A percentile compares a stretch with the other conserved stretches of the same genome.
Conservation (phyloP, 2,329 filamentous ascomycete genomes). For the Aspergillus pseudoglaucus region DNA sequence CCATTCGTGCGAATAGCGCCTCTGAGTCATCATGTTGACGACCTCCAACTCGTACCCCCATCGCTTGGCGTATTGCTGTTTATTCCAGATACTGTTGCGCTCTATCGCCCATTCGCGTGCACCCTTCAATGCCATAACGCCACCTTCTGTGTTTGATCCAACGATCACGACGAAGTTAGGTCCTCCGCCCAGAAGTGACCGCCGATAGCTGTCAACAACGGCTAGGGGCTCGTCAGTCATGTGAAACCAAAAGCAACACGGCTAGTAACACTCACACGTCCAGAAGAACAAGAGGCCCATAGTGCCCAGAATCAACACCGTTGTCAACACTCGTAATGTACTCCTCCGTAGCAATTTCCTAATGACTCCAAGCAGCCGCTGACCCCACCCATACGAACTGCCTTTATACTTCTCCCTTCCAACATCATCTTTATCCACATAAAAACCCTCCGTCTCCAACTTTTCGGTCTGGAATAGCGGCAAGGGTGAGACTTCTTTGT, state of each 20-base stretch:
- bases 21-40: conserved; percentile 98
- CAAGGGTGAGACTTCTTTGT: conserved; percentile 71
- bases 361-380: conserved; percentile 27
- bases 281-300: conserved; percentile 61
- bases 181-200: conserved; percentile 71
- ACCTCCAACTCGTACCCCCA: conserved; percentile 97
- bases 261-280: conserved; percentile 55
- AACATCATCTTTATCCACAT: conserved; percentile 68
- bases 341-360: conserved; percentile 53
- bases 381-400: conserved; percentile 10
- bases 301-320: conserved; percentile 47
- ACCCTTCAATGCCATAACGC: conserved; percentile 99
- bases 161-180: conserved; percentile 90
- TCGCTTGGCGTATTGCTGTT: conserved; percentile 73
- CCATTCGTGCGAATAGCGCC: conserved; percentile 98
- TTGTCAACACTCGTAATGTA: conserved; percentile 53
- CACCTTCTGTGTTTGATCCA: conserved; percentile 87
- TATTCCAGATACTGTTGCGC: conserved; percentile 90
- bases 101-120: conserved; percentile 97
- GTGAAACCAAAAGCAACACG: conserved; percentile 3
- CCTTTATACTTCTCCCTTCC: conserved; percentile 44
- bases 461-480: conserved; percentile 59
- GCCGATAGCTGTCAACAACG: conserved; percentile 58
- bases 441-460: conserved; percentile 36
- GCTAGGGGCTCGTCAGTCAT: conserved; percentile 38